These are phyloP conservation scores for Penicillium sp. DNA, from an alignment of 2,329 filamentous ascomycete species.

Conservation along the genomic window DNA sequence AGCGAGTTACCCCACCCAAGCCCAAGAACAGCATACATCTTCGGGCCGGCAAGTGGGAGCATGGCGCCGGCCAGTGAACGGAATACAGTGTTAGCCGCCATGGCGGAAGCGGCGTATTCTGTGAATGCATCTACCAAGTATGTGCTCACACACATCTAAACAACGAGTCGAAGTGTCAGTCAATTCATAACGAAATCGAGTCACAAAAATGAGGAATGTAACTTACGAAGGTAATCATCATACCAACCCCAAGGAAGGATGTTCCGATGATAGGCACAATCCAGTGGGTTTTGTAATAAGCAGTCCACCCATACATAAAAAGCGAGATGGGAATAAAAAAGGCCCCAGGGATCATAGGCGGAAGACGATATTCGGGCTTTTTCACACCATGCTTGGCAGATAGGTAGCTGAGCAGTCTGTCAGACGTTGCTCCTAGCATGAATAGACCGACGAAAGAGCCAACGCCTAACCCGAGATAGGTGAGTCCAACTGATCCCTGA, in stretches of 20 bases:
- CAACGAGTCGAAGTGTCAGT: background rate
- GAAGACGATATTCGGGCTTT: constrained; percentile 51
- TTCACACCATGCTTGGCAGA: constrained; percentile 38
- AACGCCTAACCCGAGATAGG: constrained; percentile 51
- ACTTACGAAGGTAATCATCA: constrained; percentile 53
- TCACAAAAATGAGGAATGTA: background rate
- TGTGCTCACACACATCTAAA: constrained; percentile 38
- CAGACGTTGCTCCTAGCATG: constrained; percentile 35
- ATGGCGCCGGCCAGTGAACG: constrained; percentile 57
- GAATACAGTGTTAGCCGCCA: constrained; percentile 56
- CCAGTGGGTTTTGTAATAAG: constrained; percentile 54
- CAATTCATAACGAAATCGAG: background rate
- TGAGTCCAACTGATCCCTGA: constrained; percentile 46
- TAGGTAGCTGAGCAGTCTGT: constrained; percentile 32
- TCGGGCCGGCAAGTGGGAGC: constrained; percentile 59
- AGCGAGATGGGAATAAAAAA: constrained; percentile 55
- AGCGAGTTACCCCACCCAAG: constrained; percentile 54
- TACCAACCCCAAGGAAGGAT: constrained; percentile 53
- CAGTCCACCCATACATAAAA: constrained; percentile 60
- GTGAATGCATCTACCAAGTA: constrained; percentile 60
- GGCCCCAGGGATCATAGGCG: constrained; percentile 55
- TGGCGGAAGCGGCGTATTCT: constrained; percentile 49
- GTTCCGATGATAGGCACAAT: constrained; percentile 61
- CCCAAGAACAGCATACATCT: constrained; percentile 48
- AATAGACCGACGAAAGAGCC: constrained; percentile 41